phyloP scores from a whole-genome alignment of 305 asterid genomes.

The Stenogyne calaminthoides region DNA sequence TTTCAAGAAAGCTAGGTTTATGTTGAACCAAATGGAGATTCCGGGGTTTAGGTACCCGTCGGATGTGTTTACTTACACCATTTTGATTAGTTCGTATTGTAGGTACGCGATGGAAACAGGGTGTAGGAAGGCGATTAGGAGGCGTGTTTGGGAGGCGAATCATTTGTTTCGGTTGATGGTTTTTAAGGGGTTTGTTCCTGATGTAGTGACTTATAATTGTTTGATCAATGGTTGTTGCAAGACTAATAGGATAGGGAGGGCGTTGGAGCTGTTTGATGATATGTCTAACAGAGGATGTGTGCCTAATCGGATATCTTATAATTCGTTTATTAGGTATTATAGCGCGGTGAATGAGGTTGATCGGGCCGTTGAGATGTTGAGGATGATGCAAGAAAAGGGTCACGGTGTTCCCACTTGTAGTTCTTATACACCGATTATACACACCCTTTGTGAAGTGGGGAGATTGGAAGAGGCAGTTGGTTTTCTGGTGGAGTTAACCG shows the following conservation, averaged over 20 bases:
- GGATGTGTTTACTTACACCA: slow-evolving; percentile 73
- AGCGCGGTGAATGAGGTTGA: slow-evolving; percentile 81
- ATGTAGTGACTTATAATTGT: slow-evolving; percentile 83
- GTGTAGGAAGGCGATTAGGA: slow-evolving; percentile 75
- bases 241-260: slow-evolving; percentile 77
- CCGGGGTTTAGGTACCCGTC: slow-evolving; percentile 82
- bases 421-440: slow-evolving; percentile 74
- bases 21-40: slow-evolving; percentile 77
- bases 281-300: slow-evolving; percentile 62
- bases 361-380: slow-evolving; percentile 72
- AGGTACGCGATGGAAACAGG: slow-evolving; percentile 69
- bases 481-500: slow-evolving; percentile 63
- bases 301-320: slow-evolving; percentile 74
- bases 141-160: slow-evolving; percentile 90
- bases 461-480: slow-evolving; percentile 64
- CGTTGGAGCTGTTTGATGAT: slow-evolving; percentile 78
- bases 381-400: slow-evolving; percentile 60
- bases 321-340: slow-evolving; percentile 77
- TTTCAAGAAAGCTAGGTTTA: slow-evolving; percentile 72
- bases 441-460: slow-evolving; percentile 77
- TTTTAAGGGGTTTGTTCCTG: slow-evolving; percentile 78
- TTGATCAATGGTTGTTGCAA: slow-evolving; percentile 91
- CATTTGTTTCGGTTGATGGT: slow-evolving; percentile 79
- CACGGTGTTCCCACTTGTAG: slow-evolving; percentile 68
- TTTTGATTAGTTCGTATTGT: slow-evolving; percentile 77